Percentiles rank a stretch among this genome's conserved stretches.
These are phyloP conservation scores for Intubia oerlemansii DNA, from an alignment of 2,329 filamentous ascomycete genomes.

Conservation along the genomic window DNA sequence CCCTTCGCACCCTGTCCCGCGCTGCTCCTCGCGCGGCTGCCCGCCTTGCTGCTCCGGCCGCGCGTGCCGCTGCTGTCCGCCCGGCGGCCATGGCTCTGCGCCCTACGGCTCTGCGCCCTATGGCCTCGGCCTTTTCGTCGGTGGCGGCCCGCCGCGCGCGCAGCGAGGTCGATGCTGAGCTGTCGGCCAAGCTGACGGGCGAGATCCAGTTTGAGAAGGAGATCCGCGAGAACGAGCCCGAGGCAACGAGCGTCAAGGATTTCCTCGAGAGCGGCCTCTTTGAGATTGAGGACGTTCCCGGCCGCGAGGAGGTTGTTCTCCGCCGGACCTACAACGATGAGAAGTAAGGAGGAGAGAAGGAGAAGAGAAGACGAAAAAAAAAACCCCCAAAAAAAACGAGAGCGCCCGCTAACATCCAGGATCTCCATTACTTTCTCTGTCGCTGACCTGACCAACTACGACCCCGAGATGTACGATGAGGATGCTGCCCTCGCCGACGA, in stretches of 20 bases:
- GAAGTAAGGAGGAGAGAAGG: conserved; percentile 34
- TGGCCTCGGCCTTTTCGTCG: conserved; percentile 29
- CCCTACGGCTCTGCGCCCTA: conserved; percentile 1
- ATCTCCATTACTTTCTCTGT: conserved; percentile 64
- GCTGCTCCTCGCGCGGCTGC: conserved; percentile 42
- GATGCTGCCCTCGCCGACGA: conserved; percentile 32
- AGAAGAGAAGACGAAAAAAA: neutral
- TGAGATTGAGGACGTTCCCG: conserved; percentile 60
- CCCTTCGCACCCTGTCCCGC: conserved; percentile 42
- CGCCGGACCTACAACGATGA: conserved; percentile 71
- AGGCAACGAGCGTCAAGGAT: conserved; percentile 62
- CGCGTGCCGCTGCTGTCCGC: conserved; percentile 9
- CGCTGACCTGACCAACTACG: conserved; percentile 52
- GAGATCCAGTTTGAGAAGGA: conserved; percentile 73
- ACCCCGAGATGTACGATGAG: conserved; percentile 36
- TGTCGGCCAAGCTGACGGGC: conserved; percentile 65
- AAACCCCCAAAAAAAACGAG: too few relatives aligned
- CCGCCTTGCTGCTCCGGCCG: conserved; percentile 20
- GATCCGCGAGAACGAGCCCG: conserved; percentile 49
- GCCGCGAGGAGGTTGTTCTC: conserved; percentile 73
- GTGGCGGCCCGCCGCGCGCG: conserved; percentile 20
- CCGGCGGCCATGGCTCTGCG: conserved; percentile 12
- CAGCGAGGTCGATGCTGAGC: conserved; percentile 49
- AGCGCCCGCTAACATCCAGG: conserved; percentile 9
- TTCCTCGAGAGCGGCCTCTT: conserved; percentile 75